Base-by-base conservation (phyloP, 352 stramenopile genomes). In the Phytophthora sojae region DNA sequence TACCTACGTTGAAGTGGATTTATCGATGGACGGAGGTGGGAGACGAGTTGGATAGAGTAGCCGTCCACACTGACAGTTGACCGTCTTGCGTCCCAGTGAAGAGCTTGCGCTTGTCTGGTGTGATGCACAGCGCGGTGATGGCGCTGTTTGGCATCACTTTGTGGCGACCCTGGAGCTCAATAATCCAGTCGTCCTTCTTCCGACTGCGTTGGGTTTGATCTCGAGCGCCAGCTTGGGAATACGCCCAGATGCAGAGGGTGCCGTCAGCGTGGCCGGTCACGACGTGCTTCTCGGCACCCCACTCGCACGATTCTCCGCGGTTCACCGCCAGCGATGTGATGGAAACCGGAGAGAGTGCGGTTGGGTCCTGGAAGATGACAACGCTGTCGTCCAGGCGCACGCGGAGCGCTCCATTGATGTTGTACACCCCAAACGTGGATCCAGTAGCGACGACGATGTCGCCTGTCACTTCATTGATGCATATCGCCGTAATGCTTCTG, bases 211-310 rank as follows among this genome's bases (percentile, higher is more conserved):
- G 32, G 14, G 26, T 37, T 21, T 69, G 53, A 26, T 69, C 58
- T 11, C 52, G 64, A 29, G 55, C 53, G 4, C 59, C 63, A 2
- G 70, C 70, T 74, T 90, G 83, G 15, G 71, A 79, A 47, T 92
- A 94, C 44, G 79, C 72, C 86, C 86, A 94, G 45, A 94, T 63
- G 23, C 86, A 88, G 6, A 94, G 58, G 17, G 80, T 75, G 3
- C 86, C 86, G 65, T 92, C 83, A 1, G 73, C 74, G 45, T 94
- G 83, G 19, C 86, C 86, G 9, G 86, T 92, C 32, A 94, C 65
- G 11, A 94, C 71, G 11, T 75, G 71, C 29, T 91, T 91, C 56
- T 94, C 86, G 14, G 69, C 67, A 47, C 67, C 76, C 86, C 86
- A 94, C 57, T 89, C 86, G 21, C 81, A 86, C 9, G 64, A 61